Evolutionary conservation across 768 basidiomycete species (phyloP), one percentile per base, ranked within the genome.

Genomic region (Phanerochaete sordida): DNA sequence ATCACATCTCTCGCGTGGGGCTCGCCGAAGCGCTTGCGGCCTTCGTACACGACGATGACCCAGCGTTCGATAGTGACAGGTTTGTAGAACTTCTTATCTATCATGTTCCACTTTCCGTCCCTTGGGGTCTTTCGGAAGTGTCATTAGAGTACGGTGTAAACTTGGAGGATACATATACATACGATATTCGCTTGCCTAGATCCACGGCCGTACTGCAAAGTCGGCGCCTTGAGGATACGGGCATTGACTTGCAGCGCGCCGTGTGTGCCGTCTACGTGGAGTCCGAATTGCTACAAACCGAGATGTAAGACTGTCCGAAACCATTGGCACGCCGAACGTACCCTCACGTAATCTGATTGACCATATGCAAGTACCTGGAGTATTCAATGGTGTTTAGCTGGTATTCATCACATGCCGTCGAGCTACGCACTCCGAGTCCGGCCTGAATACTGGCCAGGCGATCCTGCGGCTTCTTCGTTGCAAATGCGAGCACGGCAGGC

Each of bases 71-170:
- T 82, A 12, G 62, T 65, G 1, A 68, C 79, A 0, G 88, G 82
- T 57, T 73, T 75, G 73, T 77, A 87, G 73, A 93, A 91, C 30
- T 79, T 77, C 63, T 88, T 89, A 64, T 90, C 86, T 1, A 90
- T 78, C 91, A 92, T 89, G 59, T 92, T 93, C 91, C 91, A 93
- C 0, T 83, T 73, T 4, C 91, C 91, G 56, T 90, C 84, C 6
- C 70, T 74, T 0, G 89, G 90, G 35, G 68, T 71, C 87, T 89
- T 6, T 7, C 6, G 33, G 37, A 3, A 37, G 16, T 51, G 65
- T 59, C 58, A 61, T 28, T 58, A 47, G 44, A 28, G 50, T 1
- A 55, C 27, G 47, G 13, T n/a, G n/a, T n/a, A n/a, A n/a, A n/a
- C n/a, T n/a, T n/a, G n/a, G n/a, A n/a, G n/a, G n/a, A 23, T 8